A percentile compares a stretch with the other conserved stretches of the same genome.
Conservation (phyloP, 192 early-diverging fungal species). For the Cetraspora pellucida region DNA sequence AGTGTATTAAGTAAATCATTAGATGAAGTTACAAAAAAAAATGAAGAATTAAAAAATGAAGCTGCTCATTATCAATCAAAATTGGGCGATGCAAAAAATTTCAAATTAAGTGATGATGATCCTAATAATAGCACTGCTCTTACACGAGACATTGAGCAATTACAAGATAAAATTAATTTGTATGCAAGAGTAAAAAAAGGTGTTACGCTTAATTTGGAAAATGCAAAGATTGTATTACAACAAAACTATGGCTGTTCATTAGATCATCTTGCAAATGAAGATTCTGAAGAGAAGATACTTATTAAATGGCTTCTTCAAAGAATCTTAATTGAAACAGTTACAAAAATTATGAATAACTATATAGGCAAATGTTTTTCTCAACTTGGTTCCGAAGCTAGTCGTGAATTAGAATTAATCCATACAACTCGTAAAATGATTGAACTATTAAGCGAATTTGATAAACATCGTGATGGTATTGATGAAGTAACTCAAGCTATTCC, state of each 20-base stretch:
- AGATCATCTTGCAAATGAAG: background rate
- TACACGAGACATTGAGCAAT: background rate
- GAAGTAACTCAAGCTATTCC: background rate
- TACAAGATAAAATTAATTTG: slow-evolving; percentile 2
- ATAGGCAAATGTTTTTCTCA: background rate
- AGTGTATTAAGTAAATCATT: background rate
- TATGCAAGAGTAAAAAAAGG: background rate
- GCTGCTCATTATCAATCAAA: slow-evolving; percentile 1
- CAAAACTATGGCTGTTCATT: background rate
- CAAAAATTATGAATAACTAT: background rate
- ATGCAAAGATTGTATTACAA: background rate
- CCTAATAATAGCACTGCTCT: slow-evolving; percentile 6
- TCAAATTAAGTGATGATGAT: slow-evolving; percentile 4
- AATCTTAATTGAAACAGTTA: background rate
- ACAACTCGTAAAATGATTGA: background rate
- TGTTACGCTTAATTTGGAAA: background rate
- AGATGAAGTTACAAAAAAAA: background rate
- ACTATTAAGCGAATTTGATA: background rate
- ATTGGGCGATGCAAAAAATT: slow-evolving; percentile 16
- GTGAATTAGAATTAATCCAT: background rate
- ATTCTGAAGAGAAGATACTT: background rate
- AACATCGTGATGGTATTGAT: background rate
- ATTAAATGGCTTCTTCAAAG: background rate
- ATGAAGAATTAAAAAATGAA: background rate
- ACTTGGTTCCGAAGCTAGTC: background rate